Evolutionary conservation across 805 yeast genomes (phyloP).

Genomic region (Candida golubevii): DNA sequence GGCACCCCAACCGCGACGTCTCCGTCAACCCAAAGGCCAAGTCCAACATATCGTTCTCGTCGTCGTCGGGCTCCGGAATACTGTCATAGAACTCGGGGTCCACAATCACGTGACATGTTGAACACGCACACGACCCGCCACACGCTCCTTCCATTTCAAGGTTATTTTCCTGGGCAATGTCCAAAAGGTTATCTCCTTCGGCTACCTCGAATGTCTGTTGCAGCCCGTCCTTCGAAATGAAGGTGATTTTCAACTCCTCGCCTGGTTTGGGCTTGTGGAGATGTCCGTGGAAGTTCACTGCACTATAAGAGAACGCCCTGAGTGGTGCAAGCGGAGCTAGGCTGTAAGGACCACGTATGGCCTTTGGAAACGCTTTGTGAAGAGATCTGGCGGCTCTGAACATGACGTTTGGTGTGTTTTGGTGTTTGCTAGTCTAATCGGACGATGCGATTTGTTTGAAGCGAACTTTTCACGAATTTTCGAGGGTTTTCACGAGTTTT

Average conservation of each 20-base stretch:
- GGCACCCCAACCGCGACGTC: constrained; percentile 94
- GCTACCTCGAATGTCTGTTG: constrained; percentile 81
- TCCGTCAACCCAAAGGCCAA: constrained; percentile 96
- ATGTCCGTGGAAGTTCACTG: constrained; percentile 63
- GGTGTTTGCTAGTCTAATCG: too few relatives aligned
- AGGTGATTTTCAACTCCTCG: constrained; percentile 78
- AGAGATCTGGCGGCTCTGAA: constrained; percentile 3
- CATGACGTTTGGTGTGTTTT: neutral
- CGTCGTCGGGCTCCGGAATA: constrained; percentile 94
- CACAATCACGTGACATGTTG: constrained; percentile 94
- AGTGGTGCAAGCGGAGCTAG: neutral
- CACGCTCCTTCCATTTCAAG: constrained; percentile 98
- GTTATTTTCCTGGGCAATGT: constrained; percentile 90
- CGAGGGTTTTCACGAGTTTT: too few relatives aligned
- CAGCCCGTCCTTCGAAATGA: constrained; percentile 85
- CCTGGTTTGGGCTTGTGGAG: constrained; percentile 89
- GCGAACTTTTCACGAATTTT: too few relatives aligned
- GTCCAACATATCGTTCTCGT: constrained; percentile 97
- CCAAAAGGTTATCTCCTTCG: constrained; percentile 87
- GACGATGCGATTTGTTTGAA: neutral
- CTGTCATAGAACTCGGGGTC: constrained; percentile 92
- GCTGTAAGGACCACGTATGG: neutral
- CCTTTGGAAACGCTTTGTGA: neutral
- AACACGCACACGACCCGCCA: constrained; percentile 98
- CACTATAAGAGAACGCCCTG: constrained; percentile 2